Evolutionary conservation across 2,329 filamentous ascomycete genomes (phyloP).

Genomic region (Epichloe amarillans): DNA sequence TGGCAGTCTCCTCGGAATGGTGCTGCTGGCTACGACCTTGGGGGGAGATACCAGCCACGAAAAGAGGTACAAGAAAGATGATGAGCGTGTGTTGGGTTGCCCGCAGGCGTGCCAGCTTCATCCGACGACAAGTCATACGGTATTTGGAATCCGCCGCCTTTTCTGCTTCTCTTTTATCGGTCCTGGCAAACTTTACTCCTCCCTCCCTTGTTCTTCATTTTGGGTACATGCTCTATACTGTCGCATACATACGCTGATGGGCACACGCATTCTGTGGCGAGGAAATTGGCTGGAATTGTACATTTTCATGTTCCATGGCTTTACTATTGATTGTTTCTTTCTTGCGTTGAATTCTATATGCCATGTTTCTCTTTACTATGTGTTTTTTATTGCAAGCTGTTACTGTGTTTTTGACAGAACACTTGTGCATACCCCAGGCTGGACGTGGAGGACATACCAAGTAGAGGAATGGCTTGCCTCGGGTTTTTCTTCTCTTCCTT

Average conservation of each 20-base stretch:
- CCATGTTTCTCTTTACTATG: neutral
- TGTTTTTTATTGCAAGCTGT: neutral
- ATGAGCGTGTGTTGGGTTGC: too few species aligned
- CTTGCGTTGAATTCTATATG: neutral
- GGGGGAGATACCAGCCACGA: too few species aligned
- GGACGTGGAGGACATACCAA: slow-evolving; percentile 13
- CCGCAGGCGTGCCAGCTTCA: too few species aligned
- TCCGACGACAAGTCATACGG: too few species aligned
- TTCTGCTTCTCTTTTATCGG: too few species aligned
- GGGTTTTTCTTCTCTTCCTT: fast-evolving
- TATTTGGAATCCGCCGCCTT: too few species aligned
- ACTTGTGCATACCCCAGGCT: slow-evolving; percentile 7
- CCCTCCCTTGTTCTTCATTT: too few species aligned
- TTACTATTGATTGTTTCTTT: neutral
- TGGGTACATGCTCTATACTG: neutral
- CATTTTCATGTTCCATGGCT: neutral
- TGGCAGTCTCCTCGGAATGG: too few species aligned
- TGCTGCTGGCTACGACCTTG: neutral
- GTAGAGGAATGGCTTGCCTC: neutral
- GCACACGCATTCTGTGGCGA: neutral
- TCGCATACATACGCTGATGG: neutral
- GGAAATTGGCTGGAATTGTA: neutral
- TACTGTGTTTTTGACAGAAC: neutral
- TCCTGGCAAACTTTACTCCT: too few species aligned
- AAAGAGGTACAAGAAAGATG: too few species aligned